phyloP scores from a whole-genome alignment of 805 yeast genomes.

The Cyberlindnera japonica region DNA sequence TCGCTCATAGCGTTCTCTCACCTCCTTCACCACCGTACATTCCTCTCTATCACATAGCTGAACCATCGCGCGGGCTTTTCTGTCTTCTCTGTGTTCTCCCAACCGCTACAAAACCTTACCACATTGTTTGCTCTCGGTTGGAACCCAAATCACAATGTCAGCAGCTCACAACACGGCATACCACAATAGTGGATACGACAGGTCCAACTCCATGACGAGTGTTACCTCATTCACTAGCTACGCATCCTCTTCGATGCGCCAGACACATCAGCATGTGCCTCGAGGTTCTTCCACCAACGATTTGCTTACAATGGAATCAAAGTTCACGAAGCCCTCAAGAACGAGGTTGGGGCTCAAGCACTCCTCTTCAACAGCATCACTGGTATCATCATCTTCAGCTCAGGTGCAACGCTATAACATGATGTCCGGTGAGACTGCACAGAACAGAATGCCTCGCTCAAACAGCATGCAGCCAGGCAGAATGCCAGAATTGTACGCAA shows the following conservation, averaged over 20 bases:
- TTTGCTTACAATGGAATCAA: conserved; percentile 19
- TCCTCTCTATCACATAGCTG: no score
- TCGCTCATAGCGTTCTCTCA: no score
- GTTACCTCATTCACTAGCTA: conserved; percentile 18
- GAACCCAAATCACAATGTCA: neutral
- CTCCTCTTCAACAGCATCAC: conserved; percentile 5
- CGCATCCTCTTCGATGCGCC: conserved; percentile 6
- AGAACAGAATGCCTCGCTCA: conserved; percentile 3
- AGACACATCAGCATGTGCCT: conserved; percentile 7
- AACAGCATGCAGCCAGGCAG: conserved; percentile 12
- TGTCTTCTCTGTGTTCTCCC: neutral
- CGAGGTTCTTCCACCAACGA: conserved; percentile 26
- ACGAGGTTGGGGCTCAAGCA: conserved; percentile 3
- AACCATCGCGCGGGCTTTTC: no score
- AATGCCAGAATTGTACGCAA: conserved; percentile 1
- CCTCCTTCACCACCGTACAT: no score
- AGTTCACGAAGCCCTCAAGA: conserved; percentile 19
- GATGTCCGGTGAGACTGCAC: neutral
- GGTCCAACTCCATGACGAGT: conserved; percentile 23
- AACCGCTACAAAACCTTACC: no score
- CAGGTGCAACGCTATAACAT: conserved; percentile 3
- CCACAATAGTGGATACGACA: neutral
- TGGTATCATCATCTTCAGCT: no score
- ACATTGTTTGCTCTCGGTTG: neutral
- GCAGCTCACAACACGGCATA: neutral